phyloP scores from a whole-genome alignment of 1,284 basidiomycete species.

The Naganishia liquefaciens region DNA sequence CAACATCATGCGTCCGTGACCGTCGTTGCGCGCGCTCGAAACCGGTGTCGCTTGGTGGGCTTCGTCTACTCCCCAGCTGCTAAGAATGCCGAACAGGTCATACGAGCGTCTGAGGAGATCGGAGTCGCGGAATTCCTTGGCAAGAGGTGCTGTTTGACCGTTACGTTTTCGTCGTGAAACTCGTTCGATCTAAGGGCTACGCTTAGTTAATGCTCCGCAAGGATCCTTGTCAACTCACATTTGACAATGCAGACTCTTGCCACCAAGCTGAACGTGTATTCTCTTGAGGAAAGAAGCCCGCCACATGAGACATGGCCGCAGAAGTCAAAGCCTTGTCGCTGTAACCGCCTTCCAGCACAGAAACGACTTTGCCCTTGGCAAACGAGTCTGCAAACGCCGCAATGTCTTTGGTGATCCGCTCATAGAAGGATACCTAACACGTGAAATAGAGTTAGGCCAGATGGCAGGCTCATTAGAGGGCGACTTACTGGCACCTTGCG shows the following conservation, averaged over 20 bases:
- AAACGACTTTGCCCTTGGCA: constrained; percentile 72
- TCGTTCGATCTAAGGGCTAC: not conserved
- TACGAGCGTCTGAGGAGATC: constrained; percentile 3
- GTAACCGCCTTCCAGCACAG: constrained; percentile 93
- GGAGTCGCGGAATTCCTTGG: constrained; percentile 12
- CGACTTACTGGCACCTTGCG: constrained; percentile 72
- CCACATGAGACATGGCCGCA: constrained; percentile 75
- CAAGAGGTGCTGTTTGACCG: constrained; percentile 20
- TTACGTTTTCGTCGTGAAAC: constrained; percentile 18
- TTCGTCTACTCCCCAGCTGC: not conserved
- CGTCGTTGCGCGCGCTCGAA: not conserved
- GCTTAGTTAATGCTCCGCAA: not conserved
- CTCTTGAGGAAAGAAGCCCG: constrained; percentile 59
- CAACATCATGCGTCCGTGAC: constrained; percentile 6
- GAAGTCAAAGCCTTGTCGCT: constrained; percentile 82
- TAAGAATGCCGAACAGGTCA: constrained; percentile 13
- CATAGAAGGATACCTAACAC: constrained; percentile 68
- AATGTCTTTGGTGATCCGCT: constrained; percentile 76
- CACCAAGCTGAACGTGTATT: constrained; percentile 6
- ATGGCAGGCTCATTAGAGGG: not conserved
- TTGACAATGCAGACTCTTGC: constrained; percentile 11
- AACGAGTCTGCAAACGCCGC: constrained; percentile 66
- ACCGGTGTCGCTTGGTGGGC: not conserved
- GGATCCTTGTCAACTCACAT: not conserved
- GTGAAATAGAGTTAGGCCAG: not conserved